These are phyloP conservation scores for Lasiosphaeria miniovina DNA, from an alignment of 495 filamentous ascomycete species.

Conservation along the genomic window DNA sequence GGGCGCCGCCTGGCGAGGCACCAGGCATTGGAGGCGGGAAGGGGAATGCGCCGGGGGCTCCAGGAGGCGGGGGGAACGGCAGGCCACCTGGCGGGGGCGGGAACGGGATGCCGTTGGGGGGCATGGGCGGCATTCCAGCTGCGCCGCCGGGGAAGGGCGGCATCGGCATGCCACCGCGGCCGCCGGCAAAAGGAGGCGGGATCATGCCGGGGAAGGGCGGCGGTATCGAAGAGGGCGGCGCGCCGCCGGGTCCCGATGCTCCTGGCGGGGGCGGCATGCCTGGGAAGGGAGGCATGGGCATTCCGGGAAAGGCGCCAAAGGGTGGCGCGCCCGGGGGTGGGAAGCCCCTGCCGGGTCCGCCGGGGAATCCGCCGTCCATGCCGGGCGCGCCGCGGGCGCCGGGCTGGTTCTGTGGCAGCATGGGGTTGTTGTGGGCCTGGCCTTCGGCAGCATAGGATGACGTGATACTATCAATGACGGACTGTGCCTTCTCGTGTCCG, in stretches of 20 bases:
- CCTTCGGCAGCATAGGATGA: slow-evolving; percentile 91
- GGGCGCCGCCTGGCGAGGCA: slow-evolving; percentile 4
- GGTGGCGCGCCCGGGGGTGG: slow-evolving; percentile 11
- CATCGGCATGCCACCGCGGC: slow-evolving; percentile 49
- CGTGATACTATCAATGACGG: slow-evolving; percentile 96
- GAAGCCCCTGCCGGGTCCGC: slow-evolving; percentile 45
- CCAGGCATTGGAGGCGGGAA: slow-evolving; percentile 32
- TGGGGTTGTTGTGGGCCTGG: slow-evolving; percentile 78
- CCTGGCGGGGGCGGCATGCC: slow-evolving; percentile 10
- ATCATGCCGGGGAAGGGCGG: slow-evolving; percentile 18
- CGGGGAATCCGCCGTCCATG: slow-evolving; percentile 37
- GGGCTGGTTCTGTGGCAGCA: slow-evolving; percentile 63
- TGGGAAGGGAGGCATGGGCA: slow-evolving; percentile 16
- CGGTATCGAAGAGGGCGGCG: neutral
- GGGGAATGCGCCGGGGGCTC: slow-evolving; percentile 39
- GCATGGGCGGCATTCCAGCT: slow-evolving; percentile 21
- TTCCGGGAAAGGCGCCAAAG: slow-evolving; percentile 14
- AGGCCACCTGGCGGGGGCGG: slow-evolving; percentile 46
- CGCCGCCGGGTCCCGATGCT: slow-evolving; percentile 4
- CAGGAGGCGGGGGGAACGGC: slow-evolving; percentile 53
- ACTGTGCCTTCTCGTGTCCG: slow-evolving; percentile 96
- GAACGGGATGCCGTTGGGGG: slow-evolving; percentile 29
- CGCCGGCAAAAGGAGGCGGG: slow-evolving; percentile 38
- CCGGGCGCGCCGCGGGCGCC: slow-evolving; percentile 51
- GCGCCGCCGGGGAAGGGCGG: slow-evolving; percentile 58